These are phyloP conservation scores for Agrocybe chaxingu DNA, from an alignment of 768 basidiomycete genomes.

Conservation along the genomic window DNA sequence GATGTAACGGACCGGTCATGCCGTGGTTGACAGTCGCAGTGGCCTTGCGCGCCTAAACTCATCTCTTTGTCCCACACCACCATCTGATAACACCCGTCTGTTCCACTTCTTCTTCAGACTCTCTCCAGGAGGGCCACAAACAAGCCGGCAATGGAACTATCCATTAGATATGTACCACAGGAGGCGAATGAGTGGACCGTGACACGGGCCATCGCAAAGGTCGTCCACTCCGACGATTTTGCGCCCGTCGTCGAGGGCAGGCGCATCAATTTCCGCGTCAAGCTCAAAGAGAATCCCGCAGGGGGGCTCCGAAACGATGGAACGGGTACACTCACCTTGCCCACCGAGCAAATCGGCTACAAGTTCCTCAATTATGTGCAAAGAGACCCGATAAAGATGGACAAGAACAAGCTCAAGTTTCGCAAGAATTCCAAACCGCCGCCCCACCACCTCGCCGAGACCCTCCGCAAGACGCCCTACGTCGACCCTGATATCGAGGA, in stretches of 20 bases:
- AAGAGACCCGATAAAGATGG: slow-evolving; percentile 38
- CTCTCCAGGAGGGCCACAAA: neutral
- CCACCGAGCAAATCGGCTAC: slow-evolving; percentile 31
- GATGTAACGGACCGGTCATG: too few relatives aligned
- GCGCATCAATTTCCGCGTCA: slow-evolving; percentile 61
- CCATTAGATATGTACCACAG: slow-evolving; percentile 32
- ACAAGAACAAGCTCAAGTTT: slow-evolving; percentile 39
- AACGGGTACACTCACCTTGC: slow-evolving; percentile 38
- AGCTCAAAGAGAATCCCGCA: slow-evolving; percentile 43
- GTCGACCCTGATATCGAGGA: slow-evolving; percentile 52
- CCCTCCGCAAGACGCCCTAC: slow-evolving; percentile 53
- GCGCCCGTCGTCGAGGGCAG: slow-evolving; percentile 28
- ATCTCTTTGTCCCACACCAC: too few relatives aligned
- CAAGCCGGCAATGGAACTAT: slow-evolving; percentile 30
- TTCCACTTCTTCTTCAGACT: too few relatives aligned
- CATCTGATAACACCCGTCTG: too few relatives aligned
- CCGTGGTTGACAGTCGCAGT: too few relatives aligned
- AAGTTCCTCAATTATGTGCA: slow-evolving; percentile 46
- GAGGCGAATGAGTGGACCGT: slow-evolving; percentile 53
- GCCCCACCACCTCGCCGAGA: slow-evolving; percentile 20
- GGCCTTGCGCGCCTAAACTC: too few relatives aligned
- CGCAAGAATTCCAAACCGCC: slow-evolving; percentile 11
- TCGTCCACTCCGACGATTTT: slow-evolving; percentile 58
- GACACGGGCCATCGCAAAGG: slow-evolving; percentile 48
- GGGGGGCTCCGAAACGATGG: slow-evolving; percentile 59